Percentiles rank a stretch among this genome's conserved stretches.
Evolutionary conservation across 2,329 filamentous ascomycete genomes (phyloP).

Genomic region (Pseudogymnoascus destructans): DNA sequence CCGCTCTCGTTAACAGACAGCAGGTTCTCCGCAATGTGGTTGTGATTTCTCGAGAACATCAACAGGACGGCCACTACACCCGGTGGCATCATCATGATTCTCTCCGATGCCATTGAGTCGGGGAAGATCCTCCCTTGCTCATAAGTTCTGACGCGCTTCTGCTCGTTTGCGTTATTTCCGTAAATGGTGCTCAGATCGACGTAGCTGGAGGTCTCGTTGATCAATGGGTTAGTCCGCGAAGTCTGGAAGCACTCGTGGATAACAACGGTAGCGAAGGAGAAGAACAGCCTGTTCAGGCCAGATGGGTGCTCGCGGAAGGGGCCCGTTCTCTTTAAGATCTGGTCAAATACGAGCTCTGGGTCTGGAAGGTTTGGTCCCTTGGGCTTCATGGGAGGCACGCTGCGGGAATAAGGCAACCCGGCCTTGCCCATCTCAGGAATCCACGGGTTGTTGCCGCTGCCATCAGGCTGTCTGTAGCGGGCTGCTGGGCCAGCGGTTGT

Average conservation of each 20-base stretch:
- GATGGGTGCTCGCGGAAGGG: conserved; percentile 32
- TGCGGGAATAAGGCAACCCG: conserved; percentile 33
- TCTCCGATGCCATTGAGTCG: conserved; percentile 32
- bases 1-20: conserved; percentile 32
- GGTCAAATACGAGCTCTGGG: conserved; percentile 34
- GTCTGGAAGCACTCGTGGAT: conserved; percentile 37
- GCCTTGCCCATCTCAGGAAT: conserved; percentile 39
- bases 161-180: conserved; percentile 32
- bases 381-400: conserved; percentile 33
- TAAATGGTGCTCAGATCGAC: conserved; percentile 36
- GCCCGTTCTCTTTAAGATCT: conserved; percentile 31
- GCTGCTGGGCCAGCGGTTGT: conserved; percentile 34
- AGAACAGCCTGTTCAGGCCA: conserved; percentile 33
- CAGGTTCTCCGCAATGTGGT: conserved; percentile 30
- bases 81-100: conserved; percentile 36
- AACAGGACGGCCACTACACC: conserved; percentile 31
- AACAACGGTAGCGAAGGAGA: conserved; percentile 35
- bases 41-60: conserved; percentile 35
- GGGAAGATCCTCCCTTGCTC: conserved; percentile 31
- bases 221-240: conserved; percentile 28
- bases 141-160: conserved; percentile 32
- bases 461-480: conserved; percentile 33
- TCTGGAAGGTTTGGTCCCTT: conserved; percentile 38
- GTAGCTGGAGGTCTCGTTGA: conserved; percentile 35
- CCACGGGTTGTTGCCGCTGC: conserved; percentile 35